A percentile compares a stretch with the other conserved stretches of the same genome.
phyloP scores from a whole-genome alignment of 768 basidiomycete species.

The Boletus fagicola region DNA sequence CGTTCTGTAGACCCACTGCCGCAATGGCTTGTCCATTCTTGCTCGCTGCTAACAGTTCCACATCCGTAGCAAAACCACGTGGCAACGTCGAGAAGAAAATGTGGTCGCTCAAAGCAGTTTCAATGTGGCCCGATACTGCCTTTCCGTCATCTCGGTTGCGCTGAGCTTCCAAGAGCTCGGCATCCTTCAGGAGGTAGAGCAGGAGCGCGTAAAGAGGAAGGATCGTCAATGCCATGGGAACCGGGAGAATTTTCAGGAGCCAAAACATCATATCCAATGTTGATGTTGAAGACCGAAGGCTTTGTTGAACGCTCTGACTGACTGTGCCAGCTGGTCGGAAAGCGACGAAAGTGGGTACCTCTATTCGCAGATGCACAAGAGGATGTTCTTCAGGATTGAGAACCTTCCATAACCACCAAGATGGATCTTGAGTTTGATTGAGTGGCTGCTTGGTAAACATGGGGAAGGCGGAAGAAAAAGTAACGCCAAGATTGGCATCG shows the following conservation, averaged over 20 bases:
- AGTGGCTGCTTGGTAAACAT: conserved; percentile 34
- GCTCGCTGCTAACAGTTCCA: conserved; percentile 76
- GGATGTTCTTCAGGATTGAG: conserved; percentile 68
- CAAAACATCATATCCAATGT: conserved; percentile 63
- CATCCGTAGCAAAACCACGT: conserved; percentile 78
- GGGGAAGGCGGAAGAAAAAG: conserved; percentile 26
- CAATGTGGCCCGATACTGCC: conserved; percentile 26
- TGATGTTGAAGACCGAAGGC: conserved; percentile 45
- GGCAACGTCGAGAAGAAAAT: conserved; percentile 69
- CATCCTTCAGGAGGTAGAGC: conserved; percentile 85
- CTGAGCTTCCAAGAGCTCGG: conserved; percentile 87
- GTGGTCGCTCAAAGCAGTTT: conserved; percentile 38
- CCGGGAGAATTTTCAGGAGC: conserved; percentile 76
- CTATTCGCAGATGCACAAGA: conserved; percentile 74
- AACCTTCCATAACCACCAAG: conserved; percentile 71
- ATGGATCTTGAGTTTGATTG: conserved; percentile 43
- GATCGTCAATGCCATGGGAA: conserved; percentile 82
- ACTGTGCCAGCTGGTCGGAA: conserved; percentile 46
- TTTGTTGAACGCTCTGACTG: conserved; percentile 27
- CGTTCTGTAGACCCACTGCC: conserved; percentile 76
- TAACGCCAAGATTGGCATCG: conserved; percentile 22
- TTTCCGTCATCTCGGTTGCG: conserved; percentile 55
- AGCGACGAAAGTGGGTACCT: conserved; percentile 75
- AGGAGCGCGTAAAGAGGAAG: conserved; percentile 71
- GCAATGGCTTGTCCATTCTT: conserved; percentile 62